Conservation (phyloP, 305 asterid species). For the Plantago coronopus region DNA sequence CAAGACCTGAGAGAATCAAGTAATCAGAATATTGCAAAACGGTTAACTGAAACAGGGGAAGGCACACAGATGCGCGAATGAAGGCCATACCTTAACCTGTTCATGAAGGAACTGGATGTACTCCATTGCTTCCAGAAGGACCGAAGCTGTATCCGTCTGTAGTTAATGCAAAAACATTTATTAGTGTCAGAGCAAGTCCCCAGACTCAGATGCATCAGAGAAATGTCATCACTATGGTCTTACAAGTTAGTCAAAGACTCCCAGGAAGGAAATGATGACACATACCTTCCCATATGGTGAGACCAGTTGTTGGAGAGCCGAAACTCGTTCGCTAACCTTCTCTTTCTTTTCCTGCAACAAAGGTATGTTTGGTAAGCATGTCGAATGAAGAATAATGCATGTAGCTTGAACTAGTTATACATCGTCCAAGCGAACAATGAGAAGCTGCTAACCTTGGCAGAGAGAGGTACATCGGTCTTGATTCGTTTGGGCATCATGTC, state of each 20-base stretch:
- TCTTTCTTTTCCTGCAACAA: conserved; percentile 68
- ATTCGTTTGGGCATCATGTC: conserved; percentile 56
- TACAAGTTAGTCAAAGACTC: background rate
- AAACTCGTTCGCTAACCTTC: conserved; percentile 65
- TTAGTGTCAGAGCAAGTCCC: background rate
- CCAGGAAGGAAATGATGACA: background rate
- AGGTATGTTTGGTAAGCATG: background rate
- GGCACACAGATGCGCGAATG: background rate
- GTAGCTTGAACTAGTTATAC: too few species aligned
- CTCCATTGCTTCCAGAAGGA: conserved; percentile 74
- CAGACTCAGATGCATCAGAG: background rate
- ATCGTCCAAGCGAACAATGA: background rate
- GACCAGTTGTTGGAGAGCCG: conserved; percentile 83
- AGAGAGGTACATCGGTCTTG: conserved; percentile 50
- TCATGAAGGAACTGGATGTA: conserved; percentile 80
- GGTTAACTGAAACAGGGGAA: background rate
- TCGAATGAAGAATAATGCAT: too few species aligned
- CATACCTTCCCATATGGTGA: conserved; percentile 86
- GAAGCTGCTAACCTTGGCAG: conserved; percentile 47
- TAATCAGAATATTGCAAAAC: background rate
- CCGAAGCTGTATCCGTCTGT: conserved; percentile 89
- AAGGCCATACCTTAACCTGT: conserved; percentile 72
- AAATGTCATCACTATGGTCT: background rate
- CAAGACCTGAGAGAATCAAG: conserved; percentile 47
- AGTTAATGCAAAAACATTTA: conserved; percentile 16